Conservation (phyloP, 495 filamentous ascomycete genomes). For the Tricharina praecox region DNA sequence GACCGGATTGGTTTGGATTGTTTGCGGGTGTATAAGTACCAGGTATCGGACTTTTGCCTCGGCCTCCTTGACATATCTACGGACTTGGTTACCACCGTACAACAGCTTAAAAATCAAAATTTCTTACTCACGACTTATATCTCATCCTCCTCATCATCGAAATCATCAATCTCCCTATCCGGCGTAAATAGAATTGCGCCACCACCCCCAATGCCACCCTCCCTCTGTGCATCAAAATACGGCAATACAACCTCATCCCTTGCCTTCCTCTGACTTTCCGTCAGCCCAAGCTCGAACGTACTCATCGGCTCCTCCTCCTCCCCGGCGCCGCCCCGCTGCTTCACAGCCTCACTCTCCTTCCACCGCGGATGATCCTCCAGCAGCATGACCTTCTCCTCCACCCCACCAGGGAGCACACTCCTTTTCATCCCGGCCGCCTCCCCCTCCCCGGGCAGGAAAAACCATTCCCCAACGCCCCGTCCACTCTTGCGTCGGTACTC, state of each 20-base stretch:
- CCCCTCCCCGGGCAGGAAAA: slow-evolving; percentile 39
- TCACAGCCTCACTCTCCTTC: slow-evolving; percentile 31
- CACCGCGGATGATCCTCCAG: slow-evolving; percentile 66
- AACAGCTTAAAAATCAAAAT: too few relatives aligned
- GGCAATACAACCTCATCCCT: slow-evolving; percentile 79
- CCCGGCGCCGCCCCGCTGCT: slow-evolving; percentile 22
- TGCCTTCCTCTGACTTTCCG: slow-evolving; percentile 72
- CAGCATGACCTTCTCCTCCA: slow-evolving; percentile 40
- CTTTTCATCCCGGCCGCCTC: slow-evolving; percentile 10
- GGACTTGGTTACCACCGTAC: too few relatives aligned
- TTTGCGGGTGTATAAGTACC: not conserved
- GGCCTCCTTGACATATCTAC: too few relatives aligned
- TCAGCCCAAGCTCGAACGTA: slow-evolving; percentile 74
- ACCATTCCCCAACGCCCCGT: slow-evolving; percentile 57
- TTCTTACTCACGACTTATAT: too few relatives aligned
- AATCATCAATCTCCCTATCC: slow-evolving; percentile 81
- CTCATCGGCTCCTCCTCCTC: slow-evolving; percentile 41
- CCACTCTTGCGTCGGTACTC: slow-evolving; percentile 71
- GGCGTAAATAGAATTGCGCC: slow-evolving; percentile 92
- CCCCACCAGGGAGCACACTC: slow-evolving; percentile 8
- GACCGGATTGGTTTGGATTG: too few relatives aligned
- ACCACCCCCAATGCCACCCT: slow-evolving; percentile 55
- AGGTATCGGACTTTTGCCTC: too few relatives aligned
- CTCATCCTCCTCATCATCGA: slow-evolving; percentile 97
- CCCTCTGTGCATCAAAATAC: slow-evolving; percentile 86